Conservation (phyloP, 1,284 basidiomycete species). For the Apiotrichum akiyoshidainum region DNA sequence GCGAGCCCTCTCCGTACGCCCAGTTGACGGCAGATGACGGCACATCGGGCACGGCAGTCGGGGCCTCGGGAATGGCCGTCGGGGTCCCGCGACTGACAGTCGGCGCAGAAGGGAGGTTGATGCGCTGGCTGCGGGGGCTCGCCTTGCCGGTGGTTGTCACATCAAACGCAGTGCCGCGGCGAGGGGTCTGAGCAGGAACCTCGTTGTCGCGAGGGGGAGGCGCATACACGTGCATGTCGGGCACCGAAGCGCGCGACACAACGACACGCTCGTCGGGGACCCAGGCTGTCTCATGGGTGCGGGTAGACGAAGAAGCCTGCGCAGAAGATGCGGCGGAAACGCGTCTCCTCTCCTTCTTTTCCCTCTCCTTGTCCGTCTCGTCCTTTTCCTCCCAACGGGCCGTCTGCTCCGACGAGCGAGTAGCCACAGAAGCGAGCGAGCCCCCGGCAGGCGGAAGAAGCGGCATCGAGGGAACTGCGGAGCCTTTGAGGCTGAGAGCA, state of each 20-base stretch:
- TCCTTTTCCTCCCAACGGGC: too few species aligned
- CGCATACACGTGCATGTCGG: constrained; percentile 5
- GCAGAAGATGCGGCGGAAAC: background rate
- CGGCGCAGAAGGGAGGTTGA: background rate
- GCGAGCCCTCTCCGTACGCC: background rate
- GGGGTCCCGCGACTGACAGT: too few species aligned
- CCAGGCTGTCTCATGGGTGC: constrained; percentile 6
- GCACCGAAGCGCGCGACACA: constrained; percentile 11
- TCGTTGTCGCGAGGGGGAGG: background rate
- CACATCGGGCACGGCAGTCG: background rate
- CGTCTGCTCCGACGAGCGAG: background rate
- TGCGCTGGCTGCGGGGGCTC: background rate
- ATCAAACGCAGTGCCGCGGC: background rate
- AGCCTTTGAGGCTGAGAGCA: background rate
- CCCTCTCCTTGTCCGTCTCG: background rate
- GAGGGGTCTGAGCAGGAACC: background rate
- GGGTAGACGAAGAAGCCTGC: background rate
- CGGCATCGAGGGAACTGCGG: background rate
- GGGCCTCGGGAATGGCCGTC: background rate
- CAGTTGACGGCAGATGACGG: background rate
- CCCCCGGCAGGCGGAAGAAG: background rate
- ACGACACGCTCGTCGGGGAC: constrained; percentile 14
- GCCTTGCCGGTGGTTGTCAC: background rate
- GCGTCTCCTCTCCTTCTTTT: constrained; percentile 5
- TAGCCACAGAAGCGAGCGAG: background rate